Conservation (phyloP, 306 rosid species). For the Sophora flavescens region DNA sequence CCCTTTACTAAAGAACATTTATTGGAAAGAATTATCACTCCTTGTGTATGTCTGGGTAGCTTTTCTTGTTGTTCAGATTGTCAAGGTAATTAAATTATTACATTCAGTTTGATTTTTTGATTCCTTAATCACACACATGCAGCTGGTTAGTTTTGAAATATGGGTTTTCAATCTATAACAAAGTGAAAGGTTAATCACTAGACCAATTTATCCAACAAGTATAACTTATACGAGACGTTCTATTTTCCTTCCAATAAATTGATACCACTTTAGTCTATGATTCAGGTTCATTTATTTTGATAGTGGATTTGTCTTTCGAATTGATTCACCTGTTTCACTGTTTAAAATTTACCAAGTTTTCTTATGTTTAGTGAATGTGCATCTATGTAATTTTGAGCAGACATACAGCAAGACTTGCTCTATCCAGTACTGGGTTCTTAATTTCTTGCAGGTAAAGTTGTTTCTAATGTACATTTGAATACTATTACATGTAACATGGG, state of each 20-base stretch:
- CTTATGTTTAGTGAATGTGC: conserved; percentile 11
- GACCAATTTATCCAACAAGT: neutral
- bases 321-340: neutral
- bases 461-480: conserved; percentile 1
- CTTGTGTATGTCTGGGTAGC: conserved; percentile 84
- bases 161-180: conserved; percentile 6
- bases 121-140: neutral
- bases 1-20: conserved; percentile 57
- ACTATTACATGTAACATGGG: neutral
- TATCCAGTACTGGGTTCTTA: conserved; percentile 63
- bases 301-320: neutral
- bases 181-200: conserved; percentile 7
- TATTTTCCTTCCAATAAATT: neutral
- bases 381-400: conserved; percentile 51
- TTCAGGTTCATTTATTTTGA: neutral
- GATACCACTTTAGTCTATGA: neutral
- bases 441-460: conserved; percentile 63
- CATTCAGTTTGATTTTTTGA: conserved; percentile 5
- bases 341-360: neutral
- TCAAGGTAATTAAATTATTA: conserved; percentile 59
- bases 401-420: conserved; percentile 67
- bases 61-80: conserved; percentile 76
- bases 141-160: conserved; percentile 15
- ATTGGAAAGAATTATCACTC: conserved; percentile 72
- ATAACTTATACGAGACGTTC: neutral